Percentiles rank a stretch among this genome's conserved stretches.
phyloP scores from a whole-genome alignment of 225 moss, liverwort and hornwort species.

The Anthoceros angustus region DNA sequence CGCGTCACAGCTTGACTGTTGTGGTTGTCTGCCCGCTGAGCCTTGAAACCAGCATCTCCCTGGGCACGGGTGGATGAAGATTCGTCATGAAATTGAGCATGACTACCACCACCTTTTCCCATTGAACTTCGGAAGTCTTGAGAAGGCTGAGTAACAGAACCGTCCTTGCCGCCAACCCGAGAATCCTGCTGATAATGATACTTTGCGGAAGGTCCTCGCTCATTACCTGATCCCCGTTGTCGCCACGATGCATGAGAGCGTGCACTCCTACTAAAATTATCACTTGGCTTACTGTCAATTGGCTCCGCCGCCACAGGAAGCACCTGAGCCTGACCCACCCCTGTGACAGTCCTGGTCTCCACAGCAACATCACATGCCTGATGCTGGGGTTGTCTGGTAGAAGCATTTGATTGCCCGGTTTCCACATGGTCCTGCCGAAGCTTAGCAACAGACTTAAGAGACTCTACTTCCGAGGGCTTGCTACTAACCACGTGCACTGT shows the following conservation, averaged over 20 bases:
- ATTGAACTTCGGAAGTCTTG: no score
- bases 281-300: slow-evolving; percentile 36
- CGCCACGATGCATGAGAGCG: slow-evolving; percentile 72
- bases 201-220: slow-evolving; percentile 33
- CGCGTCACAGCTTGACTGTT: no score
- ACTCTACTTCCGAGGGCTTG: background rate
- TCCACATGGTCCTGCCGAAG: background rate
- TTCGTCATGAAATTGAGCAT: no score
- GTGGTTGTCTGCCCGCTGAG: no score
- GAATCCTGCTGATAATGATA: slow-evolving; percentile 18
- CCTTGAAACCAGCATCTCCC: no score
- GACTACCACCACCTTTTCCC: no score
- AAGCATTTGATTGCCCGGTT: background rate
- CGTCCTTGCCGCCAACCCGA: slow-evolving; percentile 17
- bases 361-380: background rate
- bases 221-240: slow-evolving; percentile 47
- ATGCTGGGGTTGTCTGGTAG: background rate
- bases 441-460: background rate
- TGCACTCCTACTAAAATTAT: slow-evolving; percentile 31
- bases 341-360: slow-evolving; percentile 16
- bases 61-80: no score
- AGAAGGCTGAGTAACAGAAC: slow-evolving; percentile 11
- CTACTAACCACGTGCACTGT: background rate
- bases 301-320: slow-evolving; percentile 20
- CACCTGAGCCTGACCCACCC: slow-evolving; percentile 1